Conservation (phyloP, 495 filamentous ascomycete genomes). For the Ascobolus immersus region DNA sequence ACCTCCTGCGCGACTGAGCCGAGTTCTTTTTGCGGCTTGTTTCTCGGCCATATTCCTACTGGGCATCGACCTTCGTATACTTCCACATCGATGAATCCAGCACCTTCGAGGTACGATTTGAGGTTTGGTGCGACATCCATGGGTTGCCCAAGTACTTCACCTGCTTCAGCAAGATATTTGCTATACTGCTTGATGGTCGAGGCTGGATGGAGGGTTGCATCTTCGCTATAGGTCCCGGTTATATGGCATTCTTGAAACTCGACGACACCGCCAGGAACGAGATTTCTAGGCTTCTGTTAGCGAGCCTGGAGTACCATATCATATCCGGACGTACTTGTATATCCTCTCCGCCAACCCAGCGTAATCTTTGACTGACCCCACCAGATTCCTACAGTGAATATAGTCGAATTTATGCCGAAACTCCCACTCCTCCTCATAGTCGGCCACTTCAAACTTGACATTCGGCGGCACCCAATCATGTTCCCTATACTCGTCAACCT, state of each 20-base stretch:
- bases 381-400: constrained; percentile 17
- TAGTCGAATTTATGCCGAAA: constrained; percentile 17
- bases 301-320: too few relatives aligned
- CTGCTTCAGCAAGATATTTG: too few relatives aligned
- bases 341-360: not conserved
- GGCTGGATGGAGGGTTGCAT: too few relatives aligned
- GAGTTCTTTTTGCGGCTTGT: constrained; percentile 4
- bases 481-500: too few relatives aligned
- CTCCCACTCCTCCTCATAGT: constrained; percentile 19
- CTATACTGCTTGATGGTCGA: too few relatives aligned
- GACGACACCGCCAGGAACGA: not conserved
- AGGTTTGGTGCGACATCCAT: too few relatives aligned
- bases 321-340: too few relatives aligned
- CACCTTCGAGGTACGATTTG: too few relatives aligned
- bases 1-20: not conserved
- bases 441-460: constrained; percentile 22
- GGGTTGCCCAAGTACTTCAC: too few relatives aligned
- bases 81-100: too few relatives aligned
- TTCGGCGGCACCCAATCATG: constrained; percentile 21
- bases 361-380: constrained; percentile 3
- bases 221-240: too few relatives aligned
- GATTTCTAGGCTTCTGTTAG: too few relatives aligned
- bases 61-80: constrained; percentile 1
- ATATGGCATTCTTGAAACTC: constrained; percentile 3
- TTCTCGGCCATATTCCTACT: constrained; percentile 4